Evolutionary conservation across 2,329 filamentous ascomycete genomes (phyloP).

Genomic region (Cercospora sp.): DNA sequence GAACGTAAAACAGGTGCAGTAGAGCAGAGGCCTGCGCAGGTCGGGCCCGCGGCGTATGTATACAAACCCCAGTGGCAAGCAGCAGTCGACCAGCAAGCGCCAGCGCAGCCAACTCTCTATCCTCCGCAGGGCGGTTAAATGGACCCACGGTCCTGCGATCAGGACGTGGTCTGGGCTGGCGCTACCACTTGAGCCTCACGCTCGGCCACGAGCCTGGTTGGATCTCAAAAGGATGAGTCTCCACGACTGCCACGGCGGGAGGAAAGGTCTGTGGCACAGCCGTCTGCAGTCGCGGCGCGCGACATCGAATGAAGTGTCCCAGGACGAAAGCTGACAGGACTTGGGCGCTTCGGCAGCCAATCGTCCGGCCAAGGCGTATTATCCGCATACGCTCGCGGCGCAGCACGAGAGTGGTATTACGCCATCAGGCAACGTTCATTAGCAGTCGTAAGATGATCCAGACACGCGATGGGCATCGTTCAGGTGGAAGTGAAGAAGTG

Average conservation of each 20-base stretch:
- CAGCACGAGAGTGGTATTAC: not conserved
- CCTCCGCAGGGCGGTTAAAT: slow-evolving; percentile 32
- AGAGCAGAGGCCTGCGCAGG: slow-evolving; percentile 27
- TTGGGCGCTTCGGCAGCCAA: slow-evolving; percentile 26
- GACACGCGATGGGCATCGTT: not conserved
- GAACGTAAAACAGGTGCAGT: slow-evolving; percentile 26
- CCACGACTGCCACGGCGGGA: slow-evolving; percentile 15
- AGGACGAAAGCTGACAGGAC: slow-evolving; percentile 17
- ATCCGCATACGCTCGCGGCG: slow-evolving; percentile 2
- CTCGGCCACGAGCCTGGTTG: slow-evolving; percentile 24
- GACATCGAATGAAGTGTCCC: slow-evolving; percentile 14
- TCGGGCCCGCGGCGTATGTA: slow-evolving; percentile 28
- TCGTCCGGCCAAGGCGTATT: slow-evolving; percentile 6
- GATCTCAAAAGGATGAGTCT: slow-evolving; percentile 20
- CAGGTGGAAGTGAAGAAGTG: not conserved
- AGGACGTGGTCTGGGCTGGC: slow-evolving; percentile 35
- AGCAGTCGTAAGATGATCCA: not conserved
- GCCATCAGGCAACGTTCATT: not conserved
- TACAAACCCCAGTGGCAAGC: slow-evolving; percentile 25
- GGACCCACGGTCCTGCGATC: slow-evolving; percentile 28
- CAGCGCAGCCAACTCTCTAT: slow-evolving; percentile 25
- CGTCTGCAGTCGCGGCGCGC: slow-evolving; percentile 10
- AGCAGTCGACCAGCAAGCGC: slow-evolving; percentile 24
- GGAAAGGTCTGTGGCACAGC: slow-evolving; percentile 18
- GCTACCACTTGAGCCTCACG: slow-evolving; percentile 34